Evolutionary conservation across 2,329 filamentous ascomycete species (phyloP).

Genomic region (Aspergillus felis): DNA sequence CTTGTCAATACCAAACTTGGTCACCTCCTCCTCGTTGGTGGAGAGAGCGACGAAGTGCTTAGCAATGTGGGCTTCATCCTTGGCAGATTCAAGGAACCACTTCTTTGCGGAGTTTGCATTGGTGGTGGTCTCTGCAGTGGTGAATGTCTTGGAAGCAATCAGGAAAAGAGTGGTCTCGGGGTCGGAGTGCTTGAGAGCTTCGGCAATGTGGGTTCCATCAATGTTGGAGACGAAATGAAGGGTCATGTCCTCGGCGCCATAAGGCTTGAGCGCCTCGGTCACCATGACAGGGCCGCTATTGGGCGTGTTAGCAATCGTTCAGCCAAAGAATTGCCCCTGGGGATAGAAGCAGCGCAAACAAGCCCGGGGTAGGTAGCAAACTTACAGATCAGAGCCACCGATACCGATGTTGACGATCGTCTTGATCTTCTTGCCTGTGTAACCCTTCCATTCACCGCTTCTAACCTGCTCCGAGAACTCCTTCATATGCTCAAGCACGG

Average conservation of each 20-base stretch:
- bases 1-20: slow-evolving; percentile 97
- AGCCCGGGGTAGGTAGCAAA: slow-evolving; percentile 16
- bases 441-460: slow-evolving; percentile 95
- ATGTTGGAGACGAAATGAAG: slow-evolving; percentile 99
- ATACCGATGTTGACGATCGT: slow-evolving; percentile 98
- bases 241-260: slow-evolving; percentile 78
- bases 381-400: slow-evolving; percentile 95
- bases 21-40: slow-evolving; percentile 91
- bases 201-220: slow-evolving; percentile 94
- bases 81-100: slow-evolving; percentile 89
- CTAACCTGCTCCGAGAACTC: slow-evolving; percentile 94
- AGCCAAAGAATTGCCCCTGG: background rate
- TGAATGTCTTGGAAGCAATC: slow-evolving; percentile 98
- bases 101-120: slow-evolving; percentile 96
- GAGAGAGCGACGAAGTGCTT: slow-evolving; percentile 99
- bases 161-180: slow-evolving; percentile 99
- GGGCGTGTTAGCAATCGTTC: slow-evolving; percentile 15
- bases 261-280: slow-evolving; percentile 93
- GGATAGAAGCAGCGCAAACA: background rate
- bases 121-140: slow-evolving; percentile 92
- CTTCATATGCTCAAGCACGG: slow-evolving; percentile 94
- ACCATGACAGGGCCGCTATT: slow-evolving; percentile 94
- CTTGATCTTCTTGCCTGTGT: slow-evolving; percentile 93
- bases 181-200: slow-evolving; percentile 82
- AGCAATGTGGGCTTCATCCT: slow-evolving; percentile 70